Conservation (phyloP, 768 basidiomycete genomes). For the Gymnopilus dilepis region DNA sequence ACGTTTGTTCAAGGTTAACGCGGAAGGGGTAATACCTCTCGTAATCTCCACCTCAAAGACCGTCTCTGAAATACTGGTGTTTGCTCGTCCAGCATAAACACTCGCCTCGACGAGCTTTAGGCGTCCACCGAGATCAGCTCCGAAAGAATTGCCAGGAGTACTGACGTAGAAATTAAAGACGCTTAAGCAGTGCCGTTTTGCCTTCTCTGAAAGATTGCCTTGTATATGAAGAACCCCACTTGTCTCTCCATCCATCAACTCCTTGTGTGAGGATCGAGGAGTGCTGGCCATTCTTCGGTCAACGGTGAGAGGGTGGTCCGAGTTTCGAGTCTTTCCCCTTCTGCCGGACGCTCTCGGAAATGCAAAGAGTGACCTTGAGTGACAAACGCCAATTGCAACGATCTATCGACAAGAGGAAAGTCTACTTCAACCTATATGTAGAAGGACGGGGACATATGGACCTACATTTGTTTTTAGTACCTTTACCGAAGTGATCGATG, state of each 20-base stretch:
- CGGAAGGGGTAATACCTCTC: conserved; percentile 33
- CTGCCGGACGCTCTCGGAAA: no score
- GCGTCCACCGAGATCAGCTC: conserved; percentile 43
- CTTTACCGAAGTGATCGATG: conserved; percentile 1
- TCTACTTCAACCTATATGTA: no score
- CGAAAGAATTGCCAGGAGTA: conserved; percentile 39
- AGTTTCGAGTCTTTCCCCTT: no score
- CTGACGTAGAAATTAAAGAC: conserved; percentile 45
- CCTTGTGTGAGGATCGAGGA: not conserved
- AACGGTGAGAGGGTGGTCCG: no score
- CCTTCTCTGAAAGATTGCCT: conserved; percentile 46
- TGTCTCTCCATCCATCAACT: conserved; percentile 5
- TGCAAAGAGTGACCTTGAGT: no score
- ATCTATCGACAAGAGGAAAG: no score
- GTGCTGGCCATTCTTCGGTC: no score
- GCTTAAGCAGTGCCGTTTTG: conserved; percentile 39
- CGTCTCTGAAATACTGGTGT: conserved; percentile 34
- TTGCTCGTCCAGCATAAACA: conserved; percentile 28
- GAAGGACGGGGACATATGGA: not conserved
- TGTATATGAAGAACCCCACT: conserved; percentile 37
- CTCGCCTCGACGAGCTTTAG: conserved; percentile 43
- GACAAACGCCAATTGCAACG: no score
- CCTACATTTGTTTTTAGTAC: conserved; percentile 14
- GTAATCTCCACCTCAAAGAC: conserved; percentile 46
- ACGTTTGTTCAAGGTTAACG: not conserved